phyloP scores from a whole-genome alignment of 352 stramenopile species.

The Halophytophthora batemanensis region DNA sequence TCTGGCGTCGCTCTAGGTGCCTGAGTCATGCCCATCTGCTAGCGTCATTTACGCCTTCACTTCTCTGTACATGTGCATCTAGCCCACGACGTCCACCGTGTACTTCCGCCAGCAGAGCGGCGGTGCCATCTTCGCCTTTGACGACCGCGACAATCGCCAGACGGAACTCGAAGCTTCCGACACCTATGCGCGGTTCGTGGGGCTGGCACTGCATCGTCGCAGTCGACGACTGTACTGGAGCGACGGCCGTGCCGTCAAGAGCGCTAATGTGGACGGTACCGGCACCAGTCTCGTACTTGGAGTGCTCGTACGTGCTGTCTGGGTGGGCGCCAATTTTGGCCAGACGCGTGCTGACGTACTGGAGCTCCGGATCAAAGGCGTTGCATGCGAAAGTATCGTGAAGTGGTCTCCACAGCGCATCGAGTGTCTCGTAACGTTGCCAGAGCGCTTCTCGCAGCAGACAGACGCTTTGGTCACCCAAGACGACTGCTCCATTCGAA shows the following conservation, averaged over 20 bases:
- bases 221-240: constrained; percentile 52
- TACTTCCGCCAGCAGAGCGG: constrained; percentile 54
- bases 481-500: constrained; percentile 51
- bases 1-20: too few relatives aligned
- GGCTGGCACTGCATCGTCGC: constrained; percentile 37
- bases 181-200: constrained; percentile 43
- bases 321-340: constrained; percentile 60
- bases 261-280: constrained; percentile 20
- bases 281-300: constrained; percentile 31
- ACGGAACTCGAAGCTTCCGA: constrained; percentile 34
- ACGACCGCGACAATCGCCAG: constrained; percentile 31
- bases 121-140: constrained; percentile 56
- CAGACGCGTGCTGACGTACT: constrained; percentile 23
- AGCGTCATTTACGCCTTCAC: too few relatives aligned
- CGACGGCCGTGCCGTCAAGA: constrained; percentile 43
- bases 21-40: too few relatives aligned
- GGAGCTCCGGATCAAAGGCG: constrained; percentile 36
- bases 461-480: constrained; percentile 17
- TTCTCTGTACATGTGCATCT: not conserved
- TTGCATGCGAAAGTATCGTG: constrained; percentile 39
- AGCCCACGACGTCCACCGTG: constrained; percentile 43
- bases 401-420: constrained; percentile 36
- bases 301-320: constrained; percentile 40
- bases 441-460: constrained; percentile 21
- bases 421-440: constrained; percentile 58